phyloP scores from a whole-genome alignment of 495 filamentous ascomycete species.

The Aspergillus nanangensis region DNA sequence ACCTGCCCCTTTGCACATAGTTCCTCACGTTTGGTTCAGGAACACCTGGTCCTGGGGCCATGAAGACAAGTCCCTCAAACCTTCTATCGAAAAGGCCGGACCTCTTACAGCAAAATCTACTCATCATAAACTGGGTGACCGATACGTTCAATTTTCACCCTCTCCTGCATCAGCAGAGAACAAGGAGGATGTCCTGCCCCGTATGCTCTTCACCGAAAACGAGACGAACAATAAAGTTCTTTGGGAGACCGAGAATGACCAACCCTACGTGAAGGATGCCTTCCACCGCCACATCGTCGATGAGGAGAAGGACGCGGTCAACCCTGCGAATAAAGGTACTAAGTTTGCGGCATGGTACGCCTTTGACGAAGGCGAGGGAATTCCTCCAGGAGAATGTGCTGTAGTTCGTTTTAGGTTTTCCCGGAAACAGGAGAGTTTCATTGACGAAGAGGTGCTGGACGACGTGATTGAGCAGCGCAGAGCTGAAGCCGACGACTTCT shows the following conservation, averaged over 20 bases:
- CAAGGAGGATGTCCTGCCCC: conserved; percentile 76
- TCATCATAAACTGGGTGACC: conserved; percentile 73
- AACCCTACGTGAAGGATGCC: conserved; percentile 89
- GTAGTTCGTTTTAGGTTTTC: conserved; percentile 92
- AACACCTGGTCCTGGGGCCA: conserved; percentile 95
- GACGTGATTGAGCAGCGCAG: conserved; percentile 82
- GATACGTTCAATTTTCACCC: conserved; percentile 81
- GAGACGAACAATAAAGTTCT: conserved; percentile 81
- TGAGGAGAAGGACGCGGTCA: conserved; percentile 72
- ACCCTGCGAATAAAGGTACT: conserved; percentile 74
- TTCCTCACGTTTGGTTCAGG: conserved; percentile 94
- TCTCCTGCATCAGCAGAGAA: conserved; percentile 77
- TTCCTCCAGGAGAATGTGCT: conserved; percentile 85
- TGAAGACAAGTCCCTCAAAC: conserved; percentile 67
- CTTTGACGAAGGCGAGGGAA: conserved; percentile 84
- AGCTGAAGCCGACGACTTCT: conserved; percentile 93
- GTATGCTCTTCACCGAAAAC: conserved; percentile 89
- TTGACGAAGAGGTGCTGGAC: conserved; percentile 91
- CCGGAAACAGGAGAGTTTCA: conserved; percentile 62
- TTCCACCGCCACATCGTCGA: conserved; percentile 88
- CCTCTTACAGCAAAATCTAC: conserved; percentile 66
- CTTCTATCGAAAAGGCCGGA: conserved; percentile 59
- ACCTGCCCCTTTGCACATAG: conserved; percentile 82
- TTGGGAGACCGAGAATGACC: conserved; percentile 70
- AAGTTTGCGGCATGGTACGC: conserved; percentile 90